Base-by-base conservation (phyloP, 2,329 filamentous ascomycete genomes). In the Calonectria hongkongensis region DNA sequence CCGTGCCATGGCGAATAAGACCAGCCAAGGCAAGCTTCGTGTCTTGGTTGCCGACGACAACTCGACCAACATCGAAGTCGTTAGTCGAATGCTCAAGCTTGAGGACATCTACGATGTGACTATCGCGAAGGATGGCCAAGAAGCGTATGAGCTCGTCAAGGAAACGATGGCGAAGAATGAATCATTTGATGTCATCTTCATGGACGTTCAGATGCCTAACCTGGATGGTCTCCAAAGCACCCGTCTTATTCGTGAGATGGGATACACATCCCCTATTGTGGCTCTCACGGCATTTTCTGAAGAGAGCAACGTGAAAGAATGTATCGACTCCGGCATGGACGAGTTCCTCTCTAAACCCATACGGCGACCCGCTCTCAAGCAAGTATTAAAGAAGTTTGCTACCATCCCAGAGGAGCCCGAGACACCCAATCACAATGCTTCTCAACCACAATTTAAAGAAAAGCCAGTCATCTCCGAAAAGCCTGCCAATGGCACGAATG, bases 191-290 rank as follows among this genome's bases (percentile, higher is more conserved):
- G 88, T 98, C 30, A 96, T 98, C 74, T 97, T 98, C 81, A 98
- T 98, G 96, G 96, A 98, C 79, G 93, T 98, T 9, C 95, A 94
- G 84, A 98, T 98, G 96, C 96, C 96, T 4, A 97, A 97, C 74
- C 89, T 98, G 16, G 95, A 98, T 80, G 96, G 96, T 1, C 86
- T 98, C 28, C 93, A 98, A 82, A 96, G 94, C 58, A 98, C 96
- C 0, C 90, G 93, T 12, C 87, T 97, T 41, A 98, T 98, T 78
- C 91, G 96, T 8, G 88, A 95, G 81, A 94, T 96, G 87, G 96
- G 96, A 1, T 98, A 97, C 84, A 92, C 90, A 13, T 94, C 94
- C 2, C 96, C 96, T 0, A 98, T 98, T 73, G 95, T 98, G 16
- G 96, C 96, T 0, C 86, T 98, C 54, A 98, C 95, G 13, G 96